A percentile compares a stretch with the other conserved stretches of the same genome.
Conservation (phyloP, 108 stramenopile species). For the Cyclotella choctawhatcheeana region DNA sequence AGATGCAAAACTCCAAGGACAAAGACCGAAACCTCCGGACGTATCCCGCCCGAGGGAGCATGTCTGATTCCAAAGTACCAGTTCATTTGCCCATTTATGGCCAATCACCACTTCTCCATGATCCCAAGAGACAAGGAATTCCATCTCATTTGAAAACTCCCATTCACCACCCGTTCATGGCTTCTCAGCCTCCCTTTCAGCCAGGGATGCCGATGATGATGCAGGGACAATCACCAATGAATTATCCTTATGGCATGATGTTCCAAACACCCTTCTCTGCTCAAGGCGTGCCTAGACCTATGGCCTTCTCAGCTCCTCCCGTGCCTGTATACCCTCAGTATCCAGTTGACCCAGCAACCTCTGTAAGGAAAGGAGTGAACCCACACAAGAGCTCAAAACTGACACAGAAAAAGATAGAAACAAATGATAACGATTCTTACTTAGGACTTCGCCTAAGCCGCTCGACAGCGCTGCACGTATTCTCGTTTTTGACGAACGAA, state of each 20-base stretch:
- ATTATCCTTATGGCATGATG: slow-evolving; percentile 53
- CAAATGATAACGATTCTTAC: slow-evolving; percentile 45
- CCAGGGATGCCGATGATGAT: slow-evolving; percentile 15
- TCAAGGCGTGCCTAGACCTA: slow-evolving; percentile 10
- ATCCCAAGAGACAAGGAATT: slow-evolving; percentile 17
- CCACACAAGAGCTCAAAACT: slow-evolving; percentile 21
- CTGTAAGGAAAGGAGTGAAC: slow-evolving; percentile 30
- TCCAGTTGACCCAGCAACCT: slow-evolving; percentile 12
- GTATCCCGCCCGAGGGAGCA: slow-evolving; percentile 70
- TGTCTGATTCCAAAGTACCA: slow-evolving; percentile 24
- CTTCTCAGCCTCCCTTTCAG: slow-evolving; percentile 22
- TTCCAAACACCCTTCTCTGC: slow-evolving; percentile 28
- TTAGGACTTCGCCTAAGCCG: slow-evolving; percentile 67
- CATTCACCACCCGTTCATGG: slow-evolving; percentile 16
- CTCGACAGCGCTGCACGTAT: slow-evolving; percentile 64
- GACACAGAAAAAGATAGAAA: slow-evolving; percentile 28
- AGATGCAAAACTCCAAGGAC: slow-evolving; percentile 78
- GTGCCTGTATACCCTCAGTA: slow-evolving; percentile 9
- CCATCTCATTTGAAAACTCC: slow-evolving; percentile 21
- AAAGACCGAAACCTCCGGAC: slow-evolving; percentile 63
- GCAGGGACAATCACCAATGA: slow-evolving; percentile 36
- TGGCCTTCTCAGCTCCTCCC: slow-evolving; percentile 13
- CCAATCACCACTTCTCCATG: slow-evolving; percentile 27
- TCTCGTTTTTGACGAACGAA: slow-evolving; percentile 76
- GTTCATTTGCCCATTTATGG: slow-evolving; percentile 11